These are phyloP conservation scores for Metschnikowia aberdeeniae DNA, from an alignment of 805 yeast genomes.

Conservation along the genomic window DNA sequence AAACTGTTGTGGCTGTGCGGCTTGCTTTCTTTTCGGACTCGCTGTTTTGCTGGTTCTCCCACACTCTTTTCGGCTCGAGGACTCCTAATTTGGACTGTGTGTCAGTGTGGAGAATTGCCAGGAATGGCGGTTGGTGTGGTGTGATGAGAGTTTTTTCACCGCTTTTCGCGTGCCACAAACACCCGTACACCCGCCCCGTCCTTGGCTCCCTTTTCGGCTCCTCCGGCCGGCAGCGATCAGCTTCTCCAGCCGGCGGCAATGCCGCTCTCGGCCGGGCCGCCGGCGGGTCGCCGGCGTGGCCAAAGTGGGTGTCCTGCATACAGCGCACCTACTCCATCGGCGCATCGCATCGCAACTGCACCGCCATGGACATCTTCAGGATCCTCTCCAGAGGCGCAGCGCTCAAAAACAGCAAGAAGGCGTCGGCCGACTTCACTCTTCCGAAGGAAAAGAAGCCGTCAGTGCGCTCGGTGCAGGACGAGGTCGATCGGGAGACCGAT, in stretches of 20 bases:
- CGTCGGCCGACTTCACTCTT: slow-evolving; percentile 39
- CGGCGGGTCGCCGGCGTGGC: too few relatives aligned
- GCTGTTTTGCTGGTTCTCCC: not conserved
- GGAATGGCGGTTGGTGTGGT: not conserved
- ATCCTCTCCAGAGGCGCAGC: slow-evolving; percentile 84
- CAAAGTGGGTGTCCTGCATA: not conserved
- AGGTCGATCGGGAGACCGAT: slow-evolving; percentile 71
- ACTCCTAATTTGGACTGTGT: not conserved
- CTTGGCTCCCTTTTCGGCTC: not conserved
- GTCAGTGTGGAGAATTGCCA: not conserved
- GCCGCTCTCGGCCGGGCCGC: too few relatives aligned
- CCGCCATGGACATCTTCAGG: slow-evolving; percentile 79
- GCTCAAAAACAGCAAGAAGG: slow-evolving; percentile 53
- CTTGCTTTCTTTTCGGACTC: not conserved
- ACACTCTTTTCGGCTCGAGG: not conserved
- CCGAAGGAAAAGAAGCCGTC: slow-evolving; percentile 20
- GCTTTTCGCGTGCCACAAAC: not conserved
- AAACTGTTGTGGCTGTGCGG: not conserved
- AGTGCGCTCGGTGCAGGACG: slow-evolving; percentile 38
- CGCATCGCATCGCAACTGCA: not conserved
- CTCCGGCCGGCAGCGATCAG: not conserved
- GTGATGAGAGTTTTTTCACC: not conserved
- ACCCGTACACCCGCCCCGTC: slow-evolving; percentile 1
- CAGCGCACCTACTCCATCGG: not conserved
- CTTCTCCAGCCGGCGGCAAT: not conserved